Evolutionary conservation across 169 alveolate genomes (phyloP), one percentile per base, ranked within the genome.

Genomic region (Theileria equi): DNA sequence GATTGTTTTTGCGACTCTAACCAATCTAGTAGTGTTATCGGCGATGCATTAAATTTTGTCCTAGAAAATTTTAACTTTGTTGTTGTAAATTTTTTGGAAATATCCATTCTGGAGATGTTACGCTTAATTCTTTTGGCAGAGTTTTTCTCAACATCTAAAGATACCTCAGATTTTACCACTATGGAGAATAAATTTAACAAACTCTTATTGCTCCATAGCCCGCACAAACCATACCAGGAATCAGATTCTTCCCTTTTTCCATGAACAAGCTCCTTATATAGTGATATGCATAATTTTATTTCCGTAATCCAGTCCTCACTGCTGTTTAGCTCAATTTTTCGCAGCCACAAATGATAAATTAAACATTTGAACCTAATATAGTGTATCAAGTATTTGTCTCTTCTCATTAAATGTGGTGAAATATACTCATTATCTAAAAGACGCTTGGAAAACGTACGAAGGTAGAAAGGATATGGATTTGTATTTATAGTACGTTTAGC

Each of bases 401-500:
- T 62, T 11, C n/a, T 5, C 45, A n/a, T 23, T 16, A 72, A 53
- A 25, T 38, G 7, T 10, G 83, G 83, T 19, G 45, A 35, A 11
- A 72, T 34, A 31, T 48, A 63, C 5, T 53, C 67, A 55, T 72
- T 72, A 26, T 7, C 21, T 29, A 72, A 32, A 35, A 6, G 19
- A 53, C 45, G 78, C 44, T 49, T 35, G 41, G 48, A 8, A 21
- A 72, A 16, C 4, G 23, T 23, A 7, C 34, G 2, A 1, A 58
- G 55, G 1, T 65, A 63, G 35, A 61, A 6, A 1, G 29, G 31
- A 54, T 57, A 72, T 23, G 83, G 83, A 21, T 36, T 64, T 0
- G 80, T 65, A 16, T 71, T 69, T 10, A 84, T 60, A 0, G 73
- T 70, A 6, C 91, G 66, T 0, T 40, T 64, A 0, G 89, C 70